Evolutionary conservation across 176 grass and related monocot genomes (phyloP), one percentile per base, ranked within the genome.

Genomic region (Bromus sterilis): DNA sequence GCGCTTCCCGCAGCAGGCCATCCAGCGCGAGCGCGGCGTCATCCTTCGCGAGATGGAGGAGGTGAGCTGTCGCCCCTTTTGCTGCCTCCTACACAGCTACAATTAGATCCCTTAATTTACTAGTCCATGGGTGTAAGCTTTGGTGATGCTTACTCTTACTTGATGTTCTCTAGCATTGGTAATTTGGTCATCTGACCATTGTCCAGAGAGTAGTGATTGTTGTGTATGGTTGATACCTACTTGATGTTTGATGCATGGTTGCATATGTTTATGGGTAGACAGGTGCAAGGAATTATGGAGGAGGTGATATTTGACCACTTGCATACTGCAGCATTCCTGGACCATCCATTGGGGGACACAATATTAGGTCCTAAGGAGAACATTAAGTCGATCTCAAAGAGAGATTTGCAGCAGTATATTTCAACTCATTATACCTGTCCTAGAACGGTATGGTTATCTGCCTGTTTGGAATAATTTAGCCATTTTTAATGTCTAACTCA

Each of bases 41-140:
- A 98, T 98, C 66, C 96, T 98, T 66, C 96, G 96, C 16, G 96
- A 98, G 87, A 93, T 98, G 96, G 83, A 98, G 75, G 96, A 98
- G 96, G 96, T 93, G 79, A 91, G 72, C 62, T 76, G 51, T 86
- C 13, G 48, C 71, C 41, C 13, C 66, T 35, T 72, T 81, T 71
- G 49, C 49, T 56, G 65, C 16, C 34, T 9, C 42, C 25, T 42
- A 28, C 32, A 73, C 26, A 49, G 26, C 15, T 73, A 46, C 23
- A 46, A 21, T 15, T 37, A 21, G 16, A 67, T 44, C 37, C 2
- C 7, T 46, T 4, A 62, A 42, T 66, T 88, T 66, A 15, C 3
- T 49, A 88, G 9, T 70, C 25, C 18, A 31, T 69, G 40, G 35
- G 34, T 21, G 6, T 15, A 46, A 59, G 13, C 48, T 60, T 66